Evolutionary conservation across 73 alveolate species (phyloP).

Genomic region (Uronychia binucleata): DNA sequence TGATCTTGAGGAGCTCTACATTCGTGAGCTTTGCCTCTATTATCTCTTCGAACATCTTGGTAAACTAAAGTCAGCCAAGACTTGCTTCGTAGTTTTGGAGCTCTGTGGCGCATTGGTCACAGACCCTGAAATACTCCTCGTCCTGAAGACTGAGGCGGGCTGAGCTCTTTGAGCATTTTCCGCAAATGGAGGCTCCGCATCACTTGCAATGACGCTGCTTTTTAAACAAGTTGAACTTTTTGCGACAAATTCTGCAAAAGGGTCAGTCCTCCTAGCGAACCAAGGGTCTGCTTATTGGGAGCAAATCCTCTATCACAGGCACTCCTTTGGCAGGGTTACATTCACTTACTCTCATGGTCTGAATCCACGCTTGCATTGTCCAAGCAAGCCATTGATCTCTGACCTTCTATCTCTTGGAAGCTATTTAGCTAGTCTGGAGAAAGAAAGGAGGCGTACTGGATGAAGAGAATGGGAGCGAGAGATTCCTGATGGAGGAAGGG

Average conservation of each 20-base stretch:
- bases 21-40: background rate
- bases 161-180: constrained; percentile 10
- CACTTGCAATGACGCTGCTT: constrained; percentile 36
- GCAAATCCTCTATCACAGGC: no score
- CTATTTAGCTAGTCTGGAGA: background rate
- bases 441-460: background rate
- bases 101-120: constrained; percentile 46
- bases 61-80: background rate
- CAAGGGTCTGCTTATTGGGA: no score
- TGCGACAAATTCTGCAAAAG: background rate
- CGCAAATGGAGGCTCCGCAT: constrained; percentile 38
- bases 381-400: background rate
- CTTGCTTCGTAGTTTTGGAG: background rate
- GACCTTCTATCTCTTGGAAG: background rate
- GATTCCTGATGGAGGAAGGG: background rate
- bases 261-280: no score
- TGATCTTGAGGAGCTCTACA: no score
- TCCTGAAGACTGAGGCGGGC: constrained; percentile 20
- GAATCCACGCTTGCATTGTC: background rate
- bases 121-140: constrained; percentile 34
- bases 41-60: background rate
- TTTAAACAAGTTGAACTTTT: background rate
- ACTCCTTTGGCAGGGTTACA: no score
- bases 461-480: background rate
- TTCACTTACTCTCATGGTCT: background rate